Conservation (phyloP, 2,329 filamentous ascomycete genomes). For the Fusarium gaditjirri region DNA sequence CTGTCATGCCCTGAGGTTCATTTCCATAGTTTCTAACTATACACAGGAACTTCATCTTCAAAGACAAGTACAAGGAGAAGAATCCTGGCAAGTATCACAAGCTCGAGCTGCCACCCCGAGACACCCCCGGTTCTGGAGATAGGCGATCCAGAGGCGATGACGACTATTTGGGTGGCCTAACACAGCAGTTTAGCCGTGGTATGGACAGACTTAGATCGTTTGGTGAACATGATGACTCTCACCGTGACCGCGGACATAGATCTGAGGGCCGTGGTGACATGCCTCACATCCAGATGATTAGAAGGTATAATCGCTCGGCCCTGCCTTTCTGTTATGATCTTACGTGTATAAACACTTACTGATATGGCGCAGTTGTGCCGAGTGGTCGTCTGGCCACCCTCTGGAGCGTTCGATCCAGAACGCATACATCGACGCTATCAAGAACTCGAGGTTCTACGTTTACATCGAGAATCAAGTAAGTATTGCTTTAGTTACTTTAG, state of each 20-base stretch:
- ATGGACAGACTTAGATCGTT: constrained; percentile 54
- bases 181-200: constrained; percentile 55
- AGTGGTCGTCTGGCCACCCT: constrained; percentile 63
- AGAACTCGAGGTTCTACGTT: constrained; percentile 75
- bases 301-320: constrained; percentile 52
- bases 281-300: constrained; percentile 61
- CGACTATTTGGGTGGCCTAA: constrained; percentile 57
- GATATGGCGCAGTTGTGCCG: constrained; percentile 52
- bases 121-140: constrained; percentile 16
- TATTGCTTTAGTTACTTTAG: too few species aligned
- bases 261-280: constrained; percentile 31
- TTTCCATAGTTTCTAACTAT: not conserved
- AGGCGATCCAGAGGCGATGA: constrained; percentile 37
- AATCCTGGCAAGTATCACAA: constrained; percentile 61
- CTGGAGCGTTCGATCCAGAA: constrained; percentile 84
- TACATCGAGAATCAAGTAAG: constrained; percentile 80
- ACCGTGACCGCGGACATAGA: constrained; percentile 8
- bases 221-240: constrained; percentile 41
- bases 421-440: constrained; percentile 80
- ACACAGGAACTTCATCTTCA: constrained; percentile 81
- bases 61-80: constrained; percentile 76
- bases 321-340: not conserved
- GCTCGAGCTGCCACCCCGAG: constrained; percentile 26
- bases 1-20: accelerated
- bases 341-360: not conserved